A percentile compares a stretch with the other conserved stretches of the same genome.
phyloP scores from a whole-genome alignment of 148 eudicot species.

The Mesembryanthemum crystallinum region DNA sequence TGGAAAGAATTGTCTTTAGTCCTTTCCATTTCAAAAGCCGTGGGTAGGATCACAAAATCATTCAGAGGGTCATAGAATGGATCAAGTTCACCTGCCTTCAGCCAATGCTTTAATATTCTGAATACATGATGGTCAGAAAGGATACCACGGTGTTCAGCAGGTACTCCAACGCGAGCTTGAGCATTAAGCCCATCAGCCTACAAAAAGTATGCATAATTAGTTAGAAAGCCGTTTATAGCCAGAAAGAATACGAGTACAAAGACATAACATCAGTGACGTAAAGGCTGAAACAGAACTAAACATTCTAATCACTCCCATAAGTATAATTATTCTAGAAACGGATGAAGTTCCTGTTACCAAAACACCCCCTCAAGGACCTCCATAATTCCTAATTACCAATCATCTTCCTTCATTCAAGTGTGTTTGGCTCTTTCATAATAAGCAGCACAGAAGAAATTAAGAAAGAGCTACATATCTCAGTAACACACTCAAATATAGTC shows the following conservation, averaged over 20 bases:
- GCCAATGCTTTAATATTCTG: conserved; percentile 85
- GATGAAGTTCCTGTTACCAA: too few relatives aligned
- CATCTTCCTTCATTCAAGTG: too few relatives aligned
- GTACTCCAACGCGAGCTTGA: conserved; percentile 87
- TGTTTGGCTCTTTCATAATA: too few relatives aligned
- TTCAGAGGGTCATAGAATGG: conserved; percentile 88
- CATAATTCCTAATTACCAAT: too few relatives aligned
- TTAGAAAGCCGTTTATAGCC: neutral
- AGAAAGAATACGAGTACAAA: neutral
- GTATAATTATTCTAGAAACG: too few relatives aligned
- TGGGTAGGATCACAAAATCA: conserved; percentile 89
- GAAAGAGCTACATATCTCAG: too few relatives aligned
- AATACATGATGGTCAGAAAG: conserved; percentile 78
- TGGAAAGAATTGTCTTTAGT: conserved; percentile 42
- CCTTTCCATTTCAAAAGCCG: conserved; percentile 61
- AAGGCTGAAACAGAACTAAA: neutral
- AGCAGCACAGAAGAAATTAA: too few relatives aligned
- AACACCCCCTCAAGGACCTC: too few relatives aligned
- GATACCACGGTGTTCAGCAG: conserved; percentile 94
- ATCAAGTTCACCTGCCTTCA: conserved; percentile 78
- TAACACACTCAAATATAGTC: too few relatives aligned
- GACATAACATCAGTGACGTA: neutral
- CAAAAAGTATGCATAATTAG: conserved; percentile 2
- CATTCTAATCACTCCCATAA: neutral
- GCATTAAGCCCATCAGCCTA: conserved; percentile 99